These are phyloP conservation scores for Paramecium tetraurelia DNA, from an alignment of 73 alveolate genomes.

Conservation along the genomic window DNA sequence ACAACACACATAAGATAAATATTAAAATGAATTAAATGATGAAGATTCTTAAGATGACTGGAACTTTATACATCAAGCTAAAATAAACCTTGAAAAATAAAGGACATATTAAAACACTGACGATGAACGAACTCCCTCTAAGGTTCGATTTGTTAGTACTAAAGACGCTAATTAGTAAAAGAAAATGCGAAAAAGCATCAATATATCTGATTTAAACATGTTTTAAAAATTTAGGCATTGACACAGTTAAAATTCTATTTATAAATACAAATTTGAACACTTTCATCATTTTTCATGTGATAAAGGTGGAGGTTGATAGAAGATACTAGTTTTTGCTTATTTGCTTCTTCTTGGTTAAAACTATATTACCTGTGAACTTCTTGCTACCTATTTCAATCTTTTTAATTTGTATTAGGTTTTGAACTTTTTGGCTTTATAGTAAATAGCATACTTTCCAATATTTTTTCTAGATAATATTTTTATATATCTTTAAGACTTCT, in stretches of 20 bases:
- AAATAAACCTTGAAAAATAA: neutral
- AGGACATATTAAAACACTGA: neutral
- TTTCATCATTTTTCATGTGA: neutral
- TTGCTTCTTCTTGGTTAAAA: neutral
- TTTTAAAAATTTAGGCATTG: neutral
- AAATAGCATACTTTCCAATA: neutral
- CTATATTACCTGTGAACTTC: neutral
- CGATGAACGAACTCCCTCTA: constrained; percentile 33
- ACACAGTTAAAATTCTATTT: neutral
- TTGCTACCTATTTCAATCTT: neutral
- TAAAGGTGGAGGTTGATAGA: neutral
- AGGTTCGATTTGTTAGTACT: constrained; percentile 22
- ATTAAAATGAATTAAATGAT: neutral
- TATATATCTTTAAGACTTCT: neutral
- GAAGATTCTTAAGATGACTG: constrained; percentile 39
- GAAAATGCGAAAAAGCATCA: neutral
- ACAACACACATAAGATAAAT: neutral
- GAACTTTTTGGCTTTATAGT: neutral
- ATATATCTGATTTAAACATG: neutral
- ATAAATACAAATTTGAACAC: neutral
- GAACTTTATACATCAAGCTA: constrained; percentile 7
- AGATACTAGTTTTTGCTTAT: neutral
- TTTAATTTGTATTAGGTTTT: neutral
- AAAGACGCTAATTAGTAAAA: neutral
- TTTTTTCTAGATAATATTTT: neutral